Evolutionary conservation across 805 yeast species (phyloP), one percentile per base, ranked within the genome.

Genomic region (Cyberlindnera bimundalis): DNA sequence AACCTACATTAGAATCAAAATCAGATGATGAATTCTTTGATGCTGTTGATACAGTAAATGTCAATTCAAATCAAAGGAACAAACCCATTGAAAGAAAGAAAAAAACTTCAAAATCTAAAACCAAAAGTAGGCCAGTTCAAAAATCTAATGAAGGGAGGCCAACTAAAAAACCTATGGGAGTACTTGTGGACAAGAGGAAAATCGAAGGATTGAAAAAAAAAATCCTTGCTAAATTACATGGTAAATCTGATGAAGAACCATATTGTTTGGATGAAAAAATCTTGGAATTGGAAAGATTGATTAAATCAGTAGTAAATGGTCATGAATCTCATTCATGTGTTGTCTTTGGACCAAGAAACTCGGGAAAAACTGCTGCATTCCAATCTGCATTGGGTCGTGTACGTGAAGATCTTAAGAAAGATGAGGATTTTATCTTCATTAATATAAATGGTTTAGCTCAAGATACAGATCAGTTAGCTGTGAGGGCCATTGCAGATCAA

Each of bases 401-500:
- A 1, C 34, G 43, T 14, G 45, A 56, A 0, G 64, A 67, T 12
- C 59, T 88, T 21, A 28, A 19, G 3, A 60, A 64, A 24, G 50
- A 50, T 2, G 51, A 76, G 25, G 76, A 78, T 36, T 87, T 79
- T 55, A 67, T 90, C 14, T 67, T 75, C 0, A 75, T 93, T 10
- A 60, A 72, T 17, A 64, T 91, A 21, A 79, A 82, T 44, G 96
- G 96, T 0, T 61, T 72, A 12, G 71, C 81, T 3, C 96, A 87
- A 56, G 57, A 71, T 5, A 88, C 83, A 50, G 98, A 91, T 55
- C 74, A 71, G 34, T 65, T 74, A 36, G 98, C 98, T 0, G 74
- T 93, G 12, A 73, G 90, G 37, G 90, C 87, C 49, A 84, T 93
- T 42, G 96, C 96, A 0, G 68, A 82, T 32, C 97, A 90, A 60